Conservation (phyloP, 768 basidiomycete species). For the Mrakia gelida region DNA sequence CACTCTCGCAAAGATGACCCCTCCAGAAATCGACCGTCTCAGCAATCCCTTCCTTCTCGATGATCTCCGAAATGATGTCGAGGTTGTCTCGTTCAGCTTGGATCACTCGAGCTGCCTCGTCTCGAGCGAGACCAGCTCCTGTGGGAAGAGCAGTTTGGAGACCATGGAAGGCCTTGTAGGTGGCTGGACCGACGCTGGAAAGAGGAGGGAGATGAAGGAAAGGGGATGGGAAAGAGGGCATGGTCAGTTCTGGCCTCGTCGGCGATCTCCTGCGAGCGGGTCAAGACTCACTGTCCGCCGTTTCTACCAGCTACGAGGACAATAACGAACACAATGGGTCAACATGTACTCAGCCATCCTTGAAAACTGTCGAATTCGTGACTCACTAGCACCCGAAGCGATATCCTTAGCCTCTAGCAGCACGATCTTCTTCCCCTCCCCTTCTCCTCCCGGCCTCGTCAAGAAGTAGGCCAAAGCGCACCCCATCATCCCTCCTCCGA, state of each 20-base stretch:
- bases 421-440: conserved; percentile 19
- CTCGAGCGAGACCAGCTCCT: conserved; percentile 36
- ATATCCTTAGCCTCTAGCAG: conserved; percentile 27
- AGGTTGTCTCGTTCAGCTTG: conserved; percentile 38
- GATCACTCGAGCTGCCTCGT: conserved; percentile 37
- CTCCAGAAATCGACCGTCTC: conserved; percentile 37
- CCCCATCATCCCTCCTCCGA: conserved; percentile 19
- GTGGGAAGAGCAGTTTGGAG: conserved; percentile 28
- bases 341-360: not conserved
- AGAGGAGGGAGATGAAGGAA: not conserved
- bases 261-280: not conserved
- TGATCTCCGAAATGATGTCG: conserved; percentile 34
- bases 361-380: too few relatives aligned
- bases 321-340: not conserved
- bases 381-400: conserved; percentile 1
- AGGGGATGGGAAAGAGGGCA: too few relatives aligned
- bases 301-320: not conserved
- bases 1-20: conserved; percentile 36
- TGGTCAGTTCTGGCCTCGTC: too few relatives aligned
- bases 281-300: not conserved
- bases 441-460: conserved; percentile 1
- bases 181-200: not conserved
- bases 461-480: conserved; percentile 20
- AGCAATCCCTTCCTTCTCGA: conserved; percentile 35
- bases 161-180: not conserved